Evolutionary conservation across 805 yeast genomes (phyloP).

Genomic region (Saturnispora hagleri): DNA sequence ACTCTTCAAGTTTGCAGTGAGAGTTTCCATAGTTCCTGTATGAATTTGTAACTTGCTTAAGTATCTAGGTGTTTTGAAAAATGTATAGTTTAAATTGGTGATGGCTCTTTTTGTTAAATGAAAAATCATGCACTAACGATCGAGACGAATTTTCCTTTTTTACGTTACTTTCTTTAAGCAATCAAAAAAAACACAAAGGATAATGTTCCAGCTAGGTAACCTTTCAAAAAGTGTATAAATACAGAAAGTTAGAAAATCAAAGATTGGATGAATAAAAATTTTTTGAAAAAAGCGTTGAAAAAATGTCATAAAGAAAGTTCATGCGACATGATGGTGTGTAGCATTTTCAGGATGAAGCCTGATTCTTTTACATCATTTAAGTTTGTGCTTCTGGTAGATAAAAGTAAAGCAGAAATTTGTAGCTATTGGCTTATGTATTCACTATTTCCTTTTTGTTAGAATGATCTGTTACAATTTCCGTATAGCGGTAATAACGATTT

Average conservation of each 20-base stretch:
- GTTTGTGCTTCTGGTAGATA: too few species aligned
- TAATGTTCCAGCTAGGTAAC: not conserved
- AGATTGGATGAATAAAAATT: not conserved
- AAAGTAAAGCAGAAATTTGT: too few species aligned
- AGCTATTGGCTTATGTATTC: too few species aligned
- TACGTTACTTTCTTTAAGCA: not conserved
- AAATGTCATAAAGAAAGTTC: not conserved
- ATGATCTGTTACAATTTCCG: too few species aligned
- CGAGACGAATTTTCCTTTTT: not conserved
- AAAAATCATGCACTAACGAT: constrained; percentile 5
- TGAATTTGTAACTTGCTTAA: constrained; percentile 1
- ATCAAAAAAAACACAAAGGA: not conserved
- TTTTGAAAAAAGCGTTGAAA: not conserved
- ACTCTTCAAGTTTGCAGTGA: constrained; percentile 19
- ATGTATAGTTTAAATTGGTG: not conserved
- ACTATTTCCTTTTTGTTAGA: too few species aligned
- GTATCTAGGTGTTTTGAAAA: not conserved
- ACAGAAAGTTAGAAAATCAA: not conserved
- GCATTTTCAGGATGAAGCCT: too few species aligned
- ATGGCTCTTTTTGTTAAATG: constrained; percentile 5
- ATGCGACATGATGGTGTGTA: not conserved
- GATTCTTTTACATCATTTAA: too few species aligned
- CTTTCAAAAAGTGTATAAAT: not conserved
- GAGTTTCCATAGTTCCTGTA: constrained; percentile 13
- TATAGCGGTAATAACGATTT: too few species aligned